Evolutionary conservation across 176 grass and related monocot genomes (phyloP), one percentile per base, ranked within the genome.

Genomic region (Oryza coarctata): DNA sequence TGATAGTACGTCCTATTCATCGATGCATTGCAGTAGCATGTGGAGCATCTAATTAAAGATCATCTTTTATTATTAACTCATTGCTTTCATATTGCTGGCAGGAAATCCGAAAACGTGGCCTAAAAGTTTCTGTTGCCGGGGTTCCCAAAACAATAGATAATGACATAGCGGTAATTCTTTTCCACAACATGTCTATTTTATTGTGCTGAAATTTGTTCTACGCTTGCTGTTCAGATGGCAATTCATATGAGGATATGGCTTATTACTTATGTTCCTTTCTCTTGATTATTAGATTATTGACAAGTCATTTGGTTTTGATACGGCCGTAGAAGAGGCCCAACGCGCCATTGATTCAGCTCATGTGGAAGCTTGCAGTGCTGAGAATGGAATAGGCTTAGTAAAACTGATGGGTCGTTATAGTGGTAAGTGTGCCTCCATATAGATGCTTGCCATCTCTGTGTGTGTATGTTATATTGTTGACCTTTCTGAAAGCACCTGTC

Each of bases 251-350:
- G 39, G 28, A 65, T 76, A 32, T 30, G 63, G 75, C 30, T 68
- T 38, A 44, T 55, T 55, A 66, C 27, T 30, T 38, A 83, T 50
- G 27, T 63, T 58, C 32, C 27, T 34, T 50, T 84, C 9, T 78
- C n/a, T 78, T 87, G 30, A 61, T 90, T 76, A 14, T 85, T 84
- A 99, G 96, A 84, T 99, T 65, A 99, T 99, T 15, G 96, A 99
- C 80, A 99, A 99, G 69, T 99, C 96, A 29, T 99, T 99, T 78
- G 96, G 96, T 63, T 99, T 99, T 87, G 96, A 99, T 90, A 88
- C 93, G 32, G 96, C 96, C 11, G 96, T 99, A 31, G 93, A 94
- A 87, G 96, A 99, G 87, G 96, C 96, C n/a, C 96, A 99, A 64
- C 92, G 96, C 31, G 96, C 96, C 38, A 99, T 99, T 89, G 87